Conservation (phyloP, 208 protist species). For the Leishmania martiniquensis region DNA sequence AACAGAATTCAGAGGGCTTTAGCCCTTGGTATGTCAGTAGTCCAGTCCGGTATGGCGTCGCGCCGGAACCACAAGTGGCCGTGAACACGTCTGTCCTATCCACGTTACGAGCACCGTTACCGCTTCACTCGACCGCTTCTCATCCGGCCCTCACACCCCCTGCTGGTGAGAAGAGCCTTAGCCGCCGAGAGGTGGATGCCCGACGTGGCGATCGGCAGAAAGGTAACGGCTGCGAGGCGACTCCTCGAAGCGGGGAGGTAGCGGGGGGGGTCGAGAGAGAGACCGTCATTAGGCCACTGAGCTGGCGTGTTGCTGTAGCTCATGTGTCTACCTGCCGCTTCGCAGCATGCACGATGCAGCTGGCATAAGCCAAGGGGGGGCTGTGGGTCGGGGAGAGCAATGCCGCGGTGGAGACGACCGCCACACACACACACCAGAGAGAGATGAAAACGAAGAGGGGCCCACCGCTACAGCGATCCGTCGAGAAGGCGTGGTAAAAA, state of each 20-base stretch:
- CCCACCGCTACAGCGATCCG: not conserved
- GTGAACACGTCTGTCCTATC: not conserved
- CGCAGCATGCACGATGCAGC: not conserved
- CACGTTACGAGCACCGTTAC: too few relatives aligned
- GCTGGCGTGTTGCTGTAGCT: not conserved
- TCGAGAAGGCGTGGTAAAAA: not conserved
- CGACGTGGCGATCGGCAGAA: too few relatives aligned
- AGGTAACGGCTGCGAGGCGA: not conserved
- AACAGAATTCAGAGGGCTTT: not conserved
- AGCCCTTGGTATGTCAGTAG: not conserved
- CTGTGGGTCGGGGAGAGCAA: too few relatives aligned
- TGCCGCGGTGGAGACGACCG: too few relatives aligned
- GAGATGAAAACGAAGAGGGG: too few relatives aligned
- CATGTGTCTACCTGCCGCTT: not conserved
- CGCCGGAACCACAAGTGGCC: not conserved
- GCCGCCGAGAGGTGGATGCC: not conserved
- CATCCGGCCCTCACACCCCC: not conserved
- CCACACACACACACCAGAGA: not conserved
- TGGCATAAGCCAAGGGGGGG: not conserved
- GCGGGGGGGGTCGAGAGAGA: too few relatives aligned
- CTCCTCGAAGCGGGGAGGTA: too few relatives aligned
- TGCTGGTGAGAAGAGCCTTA: not conserved
- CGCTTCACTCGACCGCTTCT: not conserved
- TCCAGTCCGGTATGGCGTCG: not conserved
- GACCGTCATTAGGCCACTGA: not conserved